Percentiles rank a stretch among this genome's conserved stretches.
Evolutionary conservation across 306 rosid genomes (phyloP).

Genomic region (Betula pendula): DNA sequence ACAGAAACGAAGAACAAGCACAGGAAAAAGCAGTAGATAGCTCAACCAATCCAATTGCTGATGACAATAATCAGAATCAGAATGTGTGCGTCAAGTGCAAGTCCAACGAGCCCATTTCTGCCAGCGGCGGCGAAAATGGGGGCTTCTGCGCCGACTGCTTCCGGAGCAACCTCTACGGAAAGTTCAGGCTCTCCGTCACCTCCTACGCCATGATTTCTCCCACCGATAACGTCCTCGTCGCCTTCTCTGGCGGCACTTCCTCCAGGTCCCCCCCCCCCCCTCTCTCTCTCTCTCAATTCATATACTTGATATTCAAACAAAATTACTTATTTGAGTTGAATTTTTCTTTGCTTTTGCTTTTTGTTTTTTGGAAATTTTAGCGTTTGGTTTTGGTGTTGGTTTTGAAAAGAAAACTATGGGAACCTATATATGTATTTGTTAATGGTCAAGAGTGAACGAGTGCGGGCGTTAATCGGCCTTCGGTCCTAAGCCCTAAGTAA

Average conservation of each 20-base stretch:
- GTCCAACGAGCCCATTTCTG: conserved; percentile 56
- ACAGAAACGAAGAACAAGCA: conserved; percentile 48
- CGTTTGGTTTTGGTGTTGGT: neutral
- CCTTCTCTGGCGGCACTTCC: conserved; percentile 93
- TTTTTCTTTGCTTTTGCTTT: too few relatives aligned
- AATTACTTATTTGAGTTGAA: too few relatives aligned
- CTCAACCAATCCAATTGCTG: conserved; percentile 25
- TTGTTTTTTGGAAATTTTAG: too few relatives aligned
- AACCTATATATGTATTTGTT: neutral
- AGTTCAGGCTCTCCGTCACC: conserved; percentile 79
- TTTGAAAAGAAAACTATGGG: neutral
- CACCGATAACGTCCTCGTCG: conserved; percentile 79
- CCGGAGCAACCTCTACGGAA: conserved; percentile 63
- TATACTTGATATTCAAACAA: too few relatives aligned
- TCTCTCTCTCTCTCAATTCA: neutral
- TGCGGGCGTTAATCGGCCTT: too few relatives aligned
- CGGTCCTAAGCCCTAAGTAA: too few relatives aligned
- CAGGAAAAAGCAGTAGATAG: neutral
- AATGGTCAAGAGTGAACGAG: too few relatives aligned
- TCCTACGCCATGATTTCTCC: conserved; percentile 90
- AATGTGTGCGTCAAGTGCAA: conserved; percentile 77
- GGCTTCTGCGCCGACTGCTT: conserved; percentile 81
- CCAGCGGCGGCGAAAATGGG: conserved; percentile 55
- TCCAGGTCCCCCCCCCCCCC: conserved; percentile 54
- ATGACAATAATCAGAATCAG: conserved; percentile 6